These are phyloP conservation scores for Combretum micranthum DNA, from an alignment of 345 rosid genomes.

Conservation along the genomic window DNA sequence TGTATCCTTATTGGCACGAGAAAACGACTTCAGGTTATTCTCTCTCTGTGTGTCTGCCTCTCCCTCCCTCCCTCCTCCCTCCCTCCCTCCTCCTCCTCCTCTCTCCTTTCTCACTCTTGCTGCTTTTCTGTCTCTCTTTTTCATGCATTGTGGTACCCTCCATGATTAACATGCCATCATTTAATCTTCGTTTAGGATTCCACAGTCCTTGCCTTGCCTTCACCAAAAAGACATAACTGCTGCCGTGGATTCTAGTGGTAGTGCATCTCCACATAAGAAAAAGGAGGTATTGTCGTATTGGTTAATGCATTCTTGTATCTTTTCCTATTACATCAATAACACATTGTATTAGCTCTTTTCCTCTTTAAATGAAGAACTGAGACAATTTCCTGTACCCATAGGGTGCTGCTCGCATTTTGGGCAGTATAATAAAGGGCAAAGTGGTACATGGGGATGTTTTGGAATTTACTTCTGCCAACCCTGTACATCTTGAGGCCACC, in stretches of 20 bases:
- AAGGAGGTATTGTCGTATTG: conserved; percentile 34
- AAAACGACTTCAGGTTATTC: conserved; percentile 58
- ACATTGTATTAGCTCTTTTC: conserved; percentile 9
- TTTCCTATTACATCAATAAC: background rate
- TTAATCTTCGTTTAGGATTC: conserved; percentile 40
- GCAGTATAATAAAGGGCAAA: conserved; percentile 50
- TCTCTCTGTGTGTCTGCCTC: conserved; percentile 18
- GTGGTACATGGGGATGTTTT: conserved; percentile 28
- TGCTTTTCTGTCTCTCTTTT: too few species aligned
- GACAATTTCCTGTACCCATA: conserved; percentile 23
- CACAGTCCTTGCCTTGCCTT: conserved; percentile 66
- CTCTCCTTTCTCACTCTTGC: too few species aligned
- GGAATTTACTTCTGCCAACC: conserved; percentile 26
- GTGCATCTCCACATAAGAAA: conserved; percentile 38
- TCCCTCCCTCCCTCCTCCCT: background rate
- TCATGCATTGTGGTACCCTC: too few species aligned
- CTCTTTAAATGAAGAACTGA: background rate
- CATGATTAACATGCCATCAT: too few species aligned
- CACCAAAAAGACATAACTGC: conserved; percentile 74
- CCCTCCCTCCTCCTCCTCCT: background rate
- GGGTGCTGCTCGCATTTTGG: conserved; percentile 46
- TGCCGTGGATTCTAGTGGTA: conserved; percentile 50
- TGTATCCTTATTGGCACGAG: conserved; percentile 45
- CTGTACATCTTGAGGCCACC: conserved; percentile 48
- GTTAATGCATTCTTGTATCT: conserved; percentile 3